Evolutionary conservation across 2,329 filamentous ascomycete species (phyloP).

Genomic region (Rhytidhysteron rufulum): DNA sequence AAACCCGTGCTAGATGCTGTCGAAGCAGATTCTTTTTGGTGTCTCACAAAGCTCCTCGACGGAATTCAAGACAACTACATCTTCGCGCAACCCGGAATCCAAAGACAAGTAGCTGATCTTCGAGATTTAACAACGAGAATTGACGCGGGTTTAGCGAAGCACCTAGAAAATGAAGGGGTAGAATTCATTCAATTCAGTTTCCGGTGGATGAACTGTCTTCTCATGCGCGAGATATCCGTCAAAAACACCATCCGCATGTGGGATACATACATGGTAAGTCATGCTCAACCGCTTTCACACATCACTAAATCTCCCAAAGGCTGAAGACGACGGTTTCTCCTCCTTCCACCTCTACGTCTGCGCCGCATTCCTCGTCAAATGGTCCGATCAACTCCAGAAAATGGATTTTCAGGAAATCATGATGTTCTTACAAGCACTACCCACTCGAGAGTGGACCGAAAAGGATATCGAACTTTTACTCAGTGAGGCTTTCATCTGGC

Average conservation of each 20-base stretch:
- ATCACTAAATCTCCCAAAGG: constrained; percentile 54
- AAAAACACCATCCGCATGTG: constrained; percentile 98
- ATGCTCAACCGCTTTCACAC: constrained; percentile 5
- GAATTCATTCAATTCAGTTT: constrained; percentile 99
- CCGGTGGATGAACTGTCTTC: constrained; percentile 97
- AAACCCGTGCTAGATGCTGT: constrained; percentile 90
- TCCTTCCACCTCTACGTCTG: constrained; percentile 98
- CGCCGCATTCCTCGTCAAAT: constrained; percentile 95
- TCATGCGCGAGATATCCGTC: constrained; percentile 97
- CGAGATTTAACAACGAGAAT: constrained; percentile 89
- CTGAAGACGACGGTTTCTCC: constrained; percentile 97
- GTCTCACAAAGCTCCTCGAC: constrained; percentile 93
- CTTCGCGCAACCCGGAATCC: constrained; percentile 93
- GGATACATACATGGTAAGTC: constrained; percentile 92
- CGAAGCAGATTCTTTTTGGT: constrained; percentile 98
- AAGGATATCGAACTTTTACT: constrained; percentile 96
- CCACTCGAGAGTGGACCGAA: constrained; percentile 91
- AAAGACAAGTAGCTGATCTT: constrained; percentile 84
- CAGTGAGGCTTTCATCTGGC: constrained; percentile 98
- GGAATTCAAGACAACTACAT: constrained; percentile 99
- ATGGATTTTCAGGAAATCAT: constrained; percentile 99
- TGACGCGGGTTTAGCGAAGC: constrained; percentile 76
- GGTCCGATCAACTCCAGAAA: constrained; percentile 89
- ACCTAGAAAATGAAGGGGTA: constrained; percentile 84
- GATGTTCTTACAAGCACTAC: constrained; percentile 97